Base-by-base conservation (phyloP, 2,329 filamentous ascomycete species). In the Sporothrix dimorphospora region DNA sequence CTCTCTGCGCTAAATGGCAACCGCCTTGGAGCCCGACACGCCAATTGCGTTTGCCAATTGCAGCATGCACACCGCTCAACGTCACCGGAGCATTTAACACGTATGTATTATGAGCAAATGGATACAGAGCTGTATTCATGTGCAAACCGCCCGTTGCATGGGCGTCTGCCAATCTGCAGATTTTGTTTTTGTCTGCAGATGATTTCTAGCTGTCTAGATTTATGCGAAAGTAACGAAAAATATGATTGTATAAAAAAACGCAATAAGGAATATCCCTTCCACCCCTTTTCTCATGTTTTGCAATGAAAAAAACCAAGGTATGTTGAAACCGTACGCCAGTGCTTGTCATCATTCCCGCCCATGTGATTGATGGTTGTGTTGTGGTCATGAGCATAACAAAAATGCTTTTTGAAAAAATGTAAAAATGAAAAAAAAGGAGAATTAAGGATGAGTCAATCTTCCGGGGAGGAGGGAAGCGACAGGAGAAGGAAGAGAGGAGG, bases 251-350 rank as follows among this genome's bases (percentile, higher is more conserved):
- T 30, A 53, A 49, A 53, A 38, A 38, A 14, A 53, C 27, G 51
- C 42, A 51, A 51, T 61, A 70, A 57, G 57, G 24, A 51, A 16
- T 49, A 66, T 49, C 63, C 49, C 34, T 55, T 47, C 65, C 24
- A 42, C 49, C 49, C 49, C 24, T 69, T 69, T 69, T 69, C 49
- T 42, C 47, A n/a, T 69, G 6, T 55, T 19, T 55, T 53, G 49
- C 30, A 59, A 45, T 27, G n/a, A 66, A 70, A 55, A 74, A 74
- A 70, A 63, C 67, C 59, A 66, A 74, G 75, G 75, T 74, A 75
- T 76, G 75, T 76, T 76, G 75, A 76, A 76, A 76, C 75, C 75
- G 75, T 76, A 76, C 75, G 75, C 75, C 75, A 69, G 57, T 76
- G 73, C 74, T 70, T 70, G 59, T 74, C 72, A 71, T 72, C 72